Evolutionary conservation across 768 basidiomycete genomes (phyloP).

Genomic region (Wakefieldia striispora): DNA sequence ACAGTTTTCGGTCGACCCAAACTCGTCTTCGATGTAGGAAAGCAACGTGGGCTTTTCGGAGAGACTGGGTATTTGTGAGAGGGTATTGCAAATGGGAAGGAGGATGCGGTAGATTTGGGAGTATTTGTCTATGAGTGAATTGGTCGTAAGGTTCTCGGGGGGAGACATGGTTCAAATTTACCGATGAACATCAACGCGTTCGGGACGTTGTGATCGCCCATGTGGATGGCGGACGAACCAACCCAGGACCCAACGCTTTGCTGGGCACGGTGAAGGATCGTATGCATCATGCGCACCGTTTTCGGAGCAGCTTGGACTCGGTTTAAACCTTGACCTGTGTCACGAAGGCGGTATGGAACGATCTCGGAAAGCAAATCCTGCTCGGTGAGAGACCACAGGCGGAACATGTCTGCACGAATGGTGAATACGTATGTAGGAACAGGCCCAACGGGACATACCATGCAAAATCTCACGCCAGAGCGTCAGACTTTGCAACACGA

Average conservation of each 20-base stretch:
- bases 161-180: slow-evolving; percentile 12
- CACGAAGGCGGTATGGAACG: slow-evolving; percentile 74
- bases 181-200: slow-evolving; percentile 81
- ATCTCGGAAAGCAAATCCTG: slow-evolving; percentile 78
- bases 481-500: slow-evolving; percentile 82
- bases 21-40: slow-evolving; percentile 80
- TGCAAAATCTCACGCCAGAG: slow-evolving; percentile 86
- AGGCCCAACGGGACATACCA: slow-evolving; percentile 41
- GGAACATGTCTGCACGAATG: slow-evolving; percentile 71
- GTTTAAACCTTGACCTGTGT: slow-evolving; percentile 90
- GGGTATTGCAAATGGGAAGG: slow-evolving; percentile 80
- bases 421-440: slow-evolving; percentile 2
- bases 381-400: slow-evolving; percentile 78
- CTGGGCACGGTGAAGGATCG: slow-evolving; percentile 81
- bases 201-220: slow-evolving; percentile 73
- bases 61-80: slow-evolving; percentile 68
- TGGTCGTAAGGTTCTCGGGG: neutral
- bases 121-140: slow-evolving; percentile 63
- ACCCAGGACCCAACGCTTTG: slow-evolving; percentile 80
- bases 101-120: slow-evolving; percentile 90
- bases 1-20: slow-evolving; percentile 70
- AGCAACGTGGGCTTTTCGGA: slow-evolving; percentile 65
- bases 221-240: slow-evolving; percentile 84
- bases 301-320: slow-evolving; percentile 85
- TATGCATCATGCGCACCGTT: slow-evolving; percentile 89